Base-by-base conservation (phyloP, 208 protist genomes). In the Giardia duodenalis region DNA sequence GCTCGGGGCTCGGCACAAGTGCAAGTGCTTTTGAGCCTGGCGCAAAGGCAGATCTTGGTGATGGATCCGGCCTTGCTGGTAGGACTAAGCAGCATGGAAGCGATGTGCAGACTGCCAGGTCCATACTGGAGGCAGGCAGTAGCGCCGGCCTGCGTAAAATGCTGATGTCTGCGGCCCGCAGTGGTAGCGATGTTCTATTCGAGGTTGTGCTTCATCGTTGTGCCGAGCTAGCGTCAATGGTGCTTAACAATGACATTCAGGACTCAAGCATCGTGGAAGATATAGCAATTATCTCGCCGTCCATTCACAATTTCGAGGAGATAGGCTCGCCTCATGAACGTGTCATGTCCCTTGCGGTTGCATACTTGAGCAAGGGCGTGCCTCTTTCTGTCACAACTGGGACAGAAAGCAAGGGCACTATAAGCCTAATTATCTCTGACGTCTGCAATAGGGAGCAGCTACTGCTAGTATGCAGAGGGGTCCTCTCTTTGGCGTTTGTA, bases 341-440 rank as follows among this genome's bases (percentile, higher is more conserved):
- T 2, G 88, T 45, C 0, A 45, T 91, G n/a, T 43, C 2, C 4
- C 1, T 91, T 1, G 88, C 46, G 1, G 46, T 47, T 4, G 1
- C 44, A 1, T 91, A 91, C 45, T n/a, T 91, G 2, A 47, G 30
- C 2, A 47, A 91, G 44, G 88, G 88, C n/a, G n/a, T 91, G 44
- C 88, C 88, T 30, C 44, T 47, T 30, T 47, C 1, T 47, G 2
- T 48, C 0, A 91, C 45, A n/a, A 91, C n/a, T 45, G 88, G 45
- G 43, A 48, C 39, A 1, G 88, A 91, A 2, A 91, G 45, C 1
- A 46, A 48, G 44, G n/a, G 42, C 1, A 91, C 88, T 4, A 91
- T 91, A 43, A 48, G 44, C 44, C 88, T 45, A 4, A 1, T 91
- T 4, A 47, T 91, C 0, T 43, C 1, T n/a, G 1, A 47, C 0